phyloP scores from a whole-genome alignment of 345 rosid species.

The Salix purpurea region DNA sequence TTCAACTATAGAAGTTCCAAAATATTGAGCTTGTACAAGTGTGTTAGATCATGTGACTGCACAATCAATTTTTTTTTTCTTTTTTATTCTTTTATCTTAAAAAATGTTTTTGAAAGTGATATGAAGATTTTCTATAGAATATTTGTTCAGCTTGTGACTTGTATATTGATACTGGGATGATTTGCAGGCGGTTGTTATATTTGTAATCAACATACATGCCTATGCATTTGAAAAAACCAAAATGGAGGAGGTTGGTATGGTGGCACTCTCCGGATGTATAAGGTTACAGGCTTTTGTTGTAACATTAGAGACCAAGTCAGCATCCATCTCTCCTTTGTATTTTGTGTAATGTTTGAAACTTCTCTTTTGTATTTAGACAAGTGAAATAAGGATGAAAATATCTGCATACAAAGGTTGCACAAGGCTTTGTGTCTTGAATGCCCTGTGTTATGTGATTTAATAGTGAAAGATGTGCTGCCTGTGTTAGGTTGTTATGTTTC shows the following conservation, averaged over 20 bases:
- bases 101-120: too few species aligned
- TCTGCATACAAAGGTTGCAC: background rate
- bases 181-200: slow-evolving; percentile 87
- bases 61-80: background rate
- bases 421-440: background rate
- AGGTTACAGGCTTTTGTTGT: slow-evolving; percentile 99
- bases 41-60: background rate
- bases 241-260: slow-evolving; percentile 95
- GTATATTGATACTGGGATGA: slow-evolving; percentile 3
- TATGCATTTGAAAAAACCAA: slow-evolving; percentile 88
- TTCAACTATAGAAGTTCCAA: background rate
- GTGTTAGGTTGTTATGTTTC: too few species aligned
- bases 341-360: background rate
- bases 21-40: background rate
- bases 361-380: background rate
- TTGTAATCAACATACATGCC: slow-evolving; percentile 74
- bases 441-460: background rate
- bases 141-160: background rate
- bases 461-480: background rate
- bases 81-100: too few species aligned
- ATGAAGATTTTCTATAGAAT: too few species aligned
- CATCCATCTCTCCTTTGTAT: slow-evolving; percentile 2
- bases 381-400: background rate
- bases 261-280: slow-evolving; percentile 93
- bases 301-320: slow-evolving; percentile 88